Conservation (phyloP, 768 basidiomycete species). For the Termitomyces sp. region DNA sequence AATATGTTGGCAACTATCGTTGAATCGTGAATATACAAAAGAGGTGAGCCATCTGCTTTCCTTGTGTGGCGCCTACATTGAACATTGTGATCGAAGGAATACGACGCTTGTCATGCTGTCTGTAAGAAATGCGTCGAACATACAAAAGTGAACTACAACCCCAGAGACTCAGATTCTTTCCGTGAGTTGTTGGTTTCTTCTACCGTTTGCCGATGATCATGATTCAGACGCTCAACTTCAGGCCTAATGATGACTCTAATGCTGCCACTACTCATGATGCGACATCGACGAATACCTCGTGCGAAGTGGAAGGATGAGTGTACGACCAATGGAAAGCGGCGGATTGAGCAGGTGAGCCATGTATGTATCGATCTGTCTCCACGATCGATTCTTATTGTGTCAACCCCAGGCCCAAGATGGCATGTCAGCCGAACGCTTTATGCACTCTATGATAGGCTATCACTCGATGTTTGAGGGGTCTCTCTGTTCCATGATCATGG, state of each 20-base stretch:
- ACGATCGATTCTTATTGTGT: slow-evolving; percentile 6
- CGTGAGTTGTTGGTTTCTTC: slow-evolving; percentile 44
- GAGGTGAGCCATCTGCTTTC: slow-evolving; percentile 41
- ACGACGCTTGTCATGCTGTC: slow-evolving; percentile 62
- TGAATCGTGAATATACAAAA: slow-evolving; percentile 70
- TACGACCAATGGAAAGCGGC: slow-evolving; percentile 67
- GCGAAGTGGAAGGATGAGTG: slow-evolving; percentile 69
- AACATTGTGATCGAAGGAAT: slow-evolving; percentile 52
- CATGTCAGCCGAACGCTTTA: slow-evolving; percentile 61
- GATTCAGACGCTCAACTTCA: slow-evolving; percentile 22
- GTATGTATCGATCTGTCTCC: neutral
- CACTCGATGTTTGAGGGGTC: slow-evolving; percentile 68
- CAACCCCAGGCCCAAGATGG: slow-evolving; percentile 49
- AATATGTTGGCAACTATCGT: slow-evolving; percentile 77
- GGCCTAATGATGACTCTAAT: slow-evolving; percentile 73
- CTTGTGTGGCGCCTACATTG: slow-evolving; percentile 7
- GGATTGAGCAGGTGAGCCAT: slow-evolving; percentile 70
- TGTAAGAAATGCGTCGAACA: slow-evolving; percentile 62
- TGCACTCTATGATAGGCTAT: slow-evolving; percentile 79
- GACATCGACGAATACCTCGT: slow-evolving; percentile 76
- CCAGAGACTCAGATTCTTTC: slow-evolving; percentile 60
- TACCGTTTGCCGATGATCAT: neutral
- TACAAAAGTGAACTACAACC: slow-evolving; percentile 51
- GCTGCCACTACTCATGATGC: slow-evolving; percentile 83
- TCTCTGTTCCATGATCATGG: slow-evolving; percentile 83